Conservation (phyloP, 1,139 yeast species). For the Saccharomyces hybrid region DNA sequence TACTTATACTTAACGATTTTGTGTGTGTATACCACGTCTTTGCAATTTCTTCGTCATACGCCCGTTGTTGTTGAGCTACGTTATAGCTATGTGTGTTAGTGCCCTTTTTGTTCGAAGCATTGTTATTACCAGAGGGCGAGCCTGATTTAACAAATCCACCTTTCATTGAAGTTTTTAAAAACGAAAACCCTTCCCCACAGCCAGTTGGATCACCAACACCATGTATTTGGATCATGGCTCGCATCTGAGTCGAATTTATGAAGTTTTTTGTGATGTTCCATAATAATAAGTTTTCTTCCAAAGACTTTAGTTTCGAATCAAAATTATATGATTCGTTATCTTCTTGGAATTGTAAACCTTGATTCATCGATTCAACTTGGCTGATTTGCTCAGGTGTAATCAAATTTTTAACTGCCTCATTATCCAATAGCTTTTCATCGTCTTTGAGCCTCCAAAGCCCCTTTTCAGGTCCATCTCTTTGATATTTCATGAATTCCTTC, state of each 20-base stretch:
- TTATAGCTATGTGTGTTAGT: slow-evolving; percentile 61
- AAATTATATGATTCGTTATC: slow-evolving; percentile 55
- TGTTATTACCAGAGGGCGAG: slow-evolving; percentile 2
- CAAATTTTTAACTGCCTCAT: slow-evolving; percentile 75
- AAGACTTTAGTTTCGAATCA: slow-evolving; percentile 39
- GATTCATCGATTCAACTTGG: slow-evolving; percentile 84
- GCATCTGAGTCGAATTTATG: slow-evolving; percentile 88
- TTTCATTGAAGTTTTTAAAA: slow-evolving; percentile 85
- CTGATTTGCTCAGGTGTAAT: slow-evolving; percentile 89
- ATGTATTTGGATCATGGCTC: slow-evolving; percentile 90
- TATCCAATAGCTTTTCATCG: slow-evolving; percentile 63
- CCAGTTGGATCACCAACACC: slow-evolving; percentile 98
- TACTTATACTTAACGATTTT: slow-evolving; percentile 46
- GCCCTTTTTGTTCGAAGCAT: slow-evolving; percentile 9
- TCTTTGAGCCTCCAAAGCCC: slow-evolving; percentile 91
- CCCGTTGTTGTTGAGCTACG: slow-evolving; percentile 82
- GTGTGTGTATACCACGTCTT: slow-evolving; percentile 90
- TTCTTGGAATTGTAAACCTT: slow-evolving; percentile 76
- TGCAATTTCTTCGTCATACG: slow-evolving; percentile 83
- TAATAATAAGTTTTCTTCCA: slow-evolving; percentile 84
- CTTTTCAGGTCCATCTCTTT: slow-evolving; percentile 88
- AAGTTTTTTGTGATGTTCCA: slow-evolving; percentile 92
- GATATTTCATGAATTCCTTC: slow-evolving; percentile 97
- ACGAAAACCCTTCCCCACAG: slow-evolving; percentile 83
- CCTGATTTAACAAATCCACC: slow-evolving; percentile 76